phyloP scores from a whole-genome alignment of 2,329 filamentous ascomycete genomes.

The Calycina marina region DNA sequence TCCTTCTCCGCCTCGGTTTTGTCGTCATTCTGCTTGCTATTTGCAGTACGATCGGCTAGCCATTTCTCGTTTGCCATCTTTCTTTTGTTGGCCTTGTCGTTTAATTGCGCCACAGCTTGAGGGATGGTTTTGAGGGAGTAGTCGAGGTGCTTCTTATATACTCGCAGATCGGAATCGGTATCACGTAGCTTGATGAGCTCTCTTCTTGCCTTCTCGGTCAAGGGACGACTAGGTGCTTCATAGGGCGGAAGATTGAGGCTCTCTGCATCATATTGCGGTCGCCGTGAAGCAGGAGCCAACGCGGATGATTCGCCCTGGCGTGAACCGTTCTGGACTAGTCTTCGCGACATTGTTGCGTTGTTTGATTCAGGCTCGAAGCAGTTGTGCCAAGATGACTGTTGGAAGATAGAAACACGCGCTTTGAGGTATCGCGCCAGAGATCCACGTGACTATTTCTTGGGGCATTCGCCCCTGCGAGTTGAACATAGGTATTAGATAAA shows the following conservation, averaged over 20 bases:
- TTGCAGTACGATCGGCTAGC: conserved; percentile 8
- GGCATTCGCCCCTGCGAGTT: too few species aligned
- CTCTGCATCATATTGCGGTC: conserved; percentile 5
- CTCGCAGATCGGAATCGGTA: conserved; percentile 24
- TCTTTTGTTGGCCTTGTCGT: conserved; percentile 30
- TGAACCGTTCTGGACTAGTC: conserved; percentile 10
- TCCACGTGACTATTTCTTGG: too few species aligned
- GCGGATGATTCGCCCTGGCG: conserved; percentile 11
- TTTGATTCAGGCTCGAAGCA: too few species aligned
- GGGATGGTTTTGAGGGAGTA: conserved; percentile 32
- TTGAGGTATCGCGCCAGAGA: too few species aligned
- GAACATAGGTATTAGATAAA: too few species aligned
- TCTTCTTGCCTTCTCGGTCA: conserved; percentile 31
- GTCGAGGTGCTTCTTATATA: conserved; percentile 33
- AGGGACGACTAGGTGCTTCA: conserved; percentile 34
- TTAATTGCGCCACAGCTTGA: conserved; percentile 34
- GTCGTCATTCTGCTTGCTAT: conserved; percentile 22
- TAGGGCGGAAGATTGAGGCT: conserved; percentile 31
- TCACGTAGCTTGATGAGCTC: conserved; percentile 30
- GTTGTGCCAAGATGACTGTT: too few species aligned
- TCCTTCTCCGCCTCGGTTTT: conserved; percentile 21
- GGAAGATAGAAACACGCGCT: too few species aligned
- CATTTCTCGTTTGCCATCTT: conserved; percentile 8
- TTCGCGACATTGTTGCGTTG: conserved; percentile 2
- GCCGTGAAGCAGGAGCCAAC: conserved; percentile 9